Evolutionary conservation across 2,329 filamentous ascomycete genomes (phyloP), one percentile per base, ranked within the genome.

Genomic region (Fusarium sambucinum): DNA sequence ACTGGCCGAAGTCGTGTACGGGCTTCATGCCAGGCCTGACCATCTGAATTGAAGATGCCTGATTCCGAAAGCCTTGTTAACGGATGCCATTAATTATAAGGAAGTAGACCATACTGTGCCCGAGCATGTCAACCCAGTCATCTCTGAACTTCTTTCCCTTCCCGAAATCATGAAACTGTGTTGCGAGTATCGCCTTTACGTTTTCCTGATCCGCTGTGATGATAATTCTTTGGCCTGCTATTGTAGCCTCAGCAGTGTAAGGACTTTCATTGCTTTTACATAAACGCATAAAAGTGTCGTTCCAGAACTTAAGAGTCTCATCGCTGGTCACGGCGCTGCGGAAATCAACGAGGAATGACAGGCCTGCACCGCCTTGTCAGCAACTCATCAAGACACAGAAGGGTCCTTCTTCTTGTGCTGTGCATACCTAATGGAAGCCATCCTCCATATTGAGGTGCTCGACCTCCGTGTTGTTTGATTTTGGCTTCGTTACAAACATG

Each of bases 111-210:
- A 32, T 46, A 46, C 44, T 46, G 44, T 46, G 27, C 29, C 44
- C 44, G 29, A 46, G 44, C 44, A 46, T 46, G n/a, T 46, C 44
- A 46, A 46, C 44, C 44, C 44, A 46, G 44, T 46, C 44, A n/a
- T 46, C 44, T 46, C 29, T 46, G 27, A 32, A 46, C 27, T 32
- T 46, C 27, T 46, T 46, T 4, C 44, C 44, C 29, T 46, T 46
- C n/a, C 44, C 44, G 11, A 46, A 46, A 32, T 46, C 44, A 32
- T 46, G 27, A 13, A 46, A 46, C 27, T 46, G 44, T 46, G 29
- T 46, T 32, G 44, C 44, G 44, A 46, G 44, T 46, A 46, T 46
- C 17, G 44, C 44, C 44, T 46, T 46, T 46, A 46, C 44, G 44
- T 46, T 46, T 46, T 46, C 44, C 17, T 32, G 44, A 46, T 46